Percentiles rank a stretch among this genome's conserved stretches.
Conservation (phyloP, 805 yeast species). For the Myxozyma udenii region DNA sequence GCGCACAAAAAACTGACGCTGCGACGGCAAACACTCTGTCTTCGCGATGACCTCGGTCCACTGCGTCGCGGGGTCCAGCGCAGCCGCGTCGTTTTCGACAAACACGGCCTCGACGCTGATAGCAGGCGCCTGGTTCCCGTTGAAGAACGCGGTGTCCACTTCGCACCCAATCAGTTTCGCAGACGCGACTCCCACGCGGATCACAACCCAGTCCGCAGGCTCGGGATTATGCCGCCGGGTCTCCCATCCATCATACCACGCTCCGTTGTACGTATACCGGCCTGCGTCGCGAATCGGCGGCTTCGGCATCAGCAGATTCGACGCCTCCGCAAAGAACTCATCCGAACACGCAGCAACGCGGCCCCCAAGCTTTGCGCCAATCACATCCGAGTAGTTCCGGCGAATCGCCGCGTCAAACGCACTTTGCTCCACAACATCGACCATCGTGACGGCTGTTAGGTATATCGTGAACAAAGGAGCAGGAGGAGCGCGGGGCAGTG, state of each 20-base stretch:
- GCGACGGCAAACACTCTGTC: constrained; percentile 84
- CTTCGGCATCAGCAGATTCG: constrained; percentile 74
- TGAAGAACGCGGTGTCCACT: constrained; percentile 89
- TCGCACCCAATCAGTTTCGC: constrained; percentile 81
- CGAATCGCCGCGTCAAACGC: constrained; percentile 22
- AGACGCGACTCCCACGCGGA: constrained; percentile 77
- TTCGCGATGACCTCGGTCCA: constrained; percentile 75
- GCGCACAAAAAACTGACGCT: constrained; percentile 76
- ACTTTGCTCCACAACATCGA: constrained; percentile 11
- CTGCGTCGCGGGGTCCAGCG: constrained; percentile 15
- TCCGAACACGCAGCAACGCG: constrained; percentile 66
- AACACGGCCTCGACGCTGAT: constrained; percentile 69
- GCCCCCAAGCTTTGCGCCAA: constrained; percentile 84
- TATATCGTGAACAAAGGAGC: not conserved
- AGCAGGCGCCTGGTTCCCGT: constrained; percentile 92
- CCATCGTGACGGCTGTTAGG: too few species aligned
- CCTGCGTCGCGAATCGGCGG: constrained; percentile 67
- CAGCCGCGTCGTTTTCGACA: constrained; percentile 37
- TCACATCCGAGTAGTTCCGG: constrained; percentile 53
- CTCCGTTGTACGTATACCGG: constrained; percentile 55
- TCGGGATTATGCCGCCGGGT: constrained; percentile 87
- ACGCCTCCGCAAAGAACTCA: constrained; percentile 95
- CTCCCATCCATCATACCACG: constrained; percentile 99
- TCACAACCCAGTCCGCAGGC: constrained; percentile 82
- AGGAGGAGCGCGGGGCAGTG: not conserved